Conservation (phyloP, 345 rosid genomes). For the Dipteronia sinensis region DNA sequence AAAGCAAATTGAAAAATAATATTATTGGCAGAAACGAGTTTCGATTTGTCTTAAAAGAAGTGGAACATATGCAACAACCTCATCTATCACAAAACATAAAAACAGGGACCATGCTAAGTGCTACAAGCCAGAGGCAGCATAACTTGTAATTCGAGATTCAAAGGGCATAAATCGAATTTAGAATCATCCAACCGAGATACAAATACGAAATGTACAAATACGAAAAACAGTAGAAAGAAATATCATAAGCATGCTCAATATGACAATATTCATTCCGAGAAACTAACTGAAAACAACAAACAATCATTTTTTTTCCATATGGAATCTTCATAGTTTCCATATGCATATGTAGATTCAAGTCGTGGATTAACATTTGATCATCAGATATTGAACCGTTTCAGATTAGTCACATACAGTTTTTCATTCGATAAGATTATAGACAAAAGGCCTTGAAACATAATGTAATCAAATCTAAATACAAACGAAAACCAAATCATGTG, state of each 20-base stretch:
- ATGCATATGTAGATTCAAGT: no score
- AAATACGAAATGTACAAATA: background rate
- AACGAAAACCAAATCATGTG: slow-evolving; percentile 2
- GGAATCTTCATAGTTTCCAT: background rate
- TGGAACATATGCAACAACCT: background rate
- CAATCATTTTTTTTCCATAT: background rate
- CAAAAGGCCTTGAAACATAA: background rate
- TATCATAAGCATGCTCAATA: background rate
- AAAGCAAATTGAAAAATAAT: background rate
- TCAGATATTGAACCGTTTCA: no score
- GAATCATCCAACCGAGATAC: no score
- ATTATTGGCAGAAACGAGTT: background rate
- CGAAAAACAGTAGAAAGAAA: background rate
- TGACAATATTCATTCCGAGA: background rate
- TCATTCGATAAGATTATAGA: no score
- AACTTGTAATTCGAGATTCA: background rate
- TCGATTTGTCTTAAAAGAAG: background rate
- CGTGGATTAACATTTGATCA: no score
- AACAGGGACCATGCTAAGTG: no score
- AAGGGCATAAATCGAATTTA: background rate
- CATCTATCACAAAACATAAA: no score
- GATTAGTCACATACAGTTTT: no score
- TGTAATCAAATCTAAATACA: background rate
- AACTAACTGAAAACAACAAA: background rate
- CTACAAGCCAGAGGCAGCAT: background rate